Evolutionary conservation across 352 stramenopile species (phyloP).

Genomic region (Phytophthora chlamydospora): DNA sequence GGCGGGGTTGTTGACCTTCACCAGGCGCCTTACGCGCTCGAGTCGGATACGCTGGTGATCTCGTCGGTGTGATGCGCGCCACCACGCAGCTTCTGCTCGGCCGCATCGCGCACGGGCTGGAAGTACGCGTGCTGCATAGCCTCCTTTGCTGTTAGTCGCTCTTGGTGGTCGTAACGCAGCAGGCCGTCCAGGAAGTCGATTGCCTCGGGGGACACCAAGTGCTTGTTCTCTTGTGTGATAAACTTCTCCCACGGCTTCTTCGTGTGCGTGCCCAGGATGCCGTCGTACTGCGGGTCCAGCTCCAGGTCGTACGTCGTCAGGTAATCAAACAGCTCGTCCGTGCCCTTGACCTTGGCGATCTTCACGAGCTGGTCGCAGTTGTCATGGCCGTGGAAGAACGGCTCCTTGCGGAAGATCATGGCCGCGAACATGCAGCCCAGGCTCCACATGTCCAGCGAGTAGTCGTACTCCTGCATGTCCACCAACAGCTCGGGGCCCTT

Average conservation of each 20-base stretch:
- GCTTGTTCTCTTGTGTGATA: constrained; percentile 97
- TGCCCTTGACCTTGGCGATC: constrained; percentile 98
- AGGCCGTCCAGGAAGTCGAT: constrained; percentile 94
- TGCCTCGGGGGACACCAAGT: constrained; percentile 95
- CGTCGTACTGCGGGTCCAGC: constrained; percentile 98
- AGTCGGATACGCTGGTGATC: constrained; percentile 80
- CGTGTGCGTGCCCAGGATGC: constrained; percentile 95
- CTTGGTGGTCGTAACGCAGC: constrained; percentile 95
- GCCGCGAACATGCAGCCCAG: constrained; percentile 99
- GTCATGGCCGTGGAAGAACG: constrained; percentile 99
- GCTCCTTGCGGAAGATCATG: constrained; percentile 99
- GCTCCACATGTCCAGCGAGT: constrained; percentile 99
- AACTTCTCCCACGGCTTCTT: constrained; percentile 99
- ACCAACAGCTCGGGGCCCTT: constrained; percentile 99
- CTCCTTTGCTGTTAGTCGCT: constrained; percentile 98
- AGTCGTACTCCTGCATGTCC: constrained; percentile 99
- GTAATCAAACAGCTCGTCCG: constrained; percentile 99
- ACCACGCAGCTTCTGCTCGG: constrained; percentile 73
- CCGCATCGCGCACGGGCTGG: constrained; percentile 89
- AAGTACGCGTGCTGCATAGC: constrained; percentile 99
- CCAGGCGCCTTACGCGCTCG: constrained; percentile 59
- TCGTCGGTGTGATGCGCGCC: constrained; percentile 61
- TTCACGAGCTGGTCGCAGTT: constrained; percentile 99
- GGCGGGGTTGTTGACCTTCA: constrained; percentile 13
- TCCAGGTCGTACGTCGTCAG: constrained; percentile 99